Conservation (phyloP, 257 asterid genomes). For the Buddleja alternifolia region DNA sequence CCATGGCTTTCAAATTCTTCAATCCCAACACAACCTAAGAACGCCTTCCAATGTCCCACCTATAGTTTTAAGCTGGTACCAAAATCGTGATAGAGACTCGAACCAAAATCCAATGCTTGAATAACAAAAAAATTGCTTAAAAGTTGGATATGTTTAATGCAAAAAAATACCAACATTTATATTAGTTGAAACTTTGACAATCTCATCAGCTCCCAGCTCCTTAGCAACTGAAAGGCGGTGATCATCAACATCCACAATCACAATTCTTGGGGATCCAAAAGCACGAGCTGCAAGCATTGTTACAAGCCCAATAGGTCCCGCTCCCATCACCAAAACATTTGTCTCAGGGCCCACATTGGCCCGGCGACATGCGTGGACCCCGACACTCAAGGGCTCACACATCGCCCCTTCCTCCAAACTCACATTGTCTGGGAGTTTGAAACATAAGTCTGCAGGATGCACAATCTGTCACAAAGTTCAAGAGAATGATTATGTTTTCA, state of each 20-base stretch:
- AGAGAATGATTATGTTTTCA: neutral
- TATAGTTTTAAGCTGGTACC: neutral
- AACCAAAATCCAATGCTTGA: neutral
- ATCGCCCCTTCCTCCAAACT: slow-evolving; percentile 96
- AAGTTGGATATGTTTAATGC: neutral
- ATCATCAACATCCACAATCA: slow-evolving; percentile 78
- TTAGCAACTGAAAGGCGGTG: slow-evolving; percentile 77
- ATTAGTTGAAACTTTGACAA: slow-evolving; percentile 64
- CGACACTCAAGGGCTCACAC: slow-evolving; percentile 98
- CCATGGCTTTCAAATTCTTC: too few relatives aligned
- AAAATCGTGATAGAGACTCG: neutral
- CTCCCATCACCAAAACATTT: slow-evolving; percentile 84
- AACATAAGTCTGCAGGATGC: slow-evolving; percentile 90
- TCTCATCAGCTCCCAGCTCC: slow-evolving; percentile 79
- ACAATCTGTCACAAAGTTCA: slow-evolving; percentile 58
- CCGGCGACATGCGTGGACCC: slow-evolving; percentile 92
- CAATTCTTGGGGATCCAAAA: slow-evolving; percentile 78
- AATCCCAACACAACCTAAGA: too few relatives aligned
- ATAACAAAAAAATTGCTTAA: too few relatives aligned
- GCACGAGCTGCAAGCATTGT: slow-evolving; percentile 89
- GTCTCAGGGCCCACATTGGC: slow-evolving; percentile 85
- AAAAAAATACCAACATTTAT: slow-evolving; percentile 48
- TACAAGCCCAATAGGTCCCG: slow-evolving; percentile 93
- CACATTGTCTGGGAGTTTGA: slow-evolving; percentile 84
- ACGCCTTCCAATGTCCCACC: neutral